phyloP scores from a whole-genome alignment of 345 rosid genomes.

The Gossypium thurberi region DNA sequence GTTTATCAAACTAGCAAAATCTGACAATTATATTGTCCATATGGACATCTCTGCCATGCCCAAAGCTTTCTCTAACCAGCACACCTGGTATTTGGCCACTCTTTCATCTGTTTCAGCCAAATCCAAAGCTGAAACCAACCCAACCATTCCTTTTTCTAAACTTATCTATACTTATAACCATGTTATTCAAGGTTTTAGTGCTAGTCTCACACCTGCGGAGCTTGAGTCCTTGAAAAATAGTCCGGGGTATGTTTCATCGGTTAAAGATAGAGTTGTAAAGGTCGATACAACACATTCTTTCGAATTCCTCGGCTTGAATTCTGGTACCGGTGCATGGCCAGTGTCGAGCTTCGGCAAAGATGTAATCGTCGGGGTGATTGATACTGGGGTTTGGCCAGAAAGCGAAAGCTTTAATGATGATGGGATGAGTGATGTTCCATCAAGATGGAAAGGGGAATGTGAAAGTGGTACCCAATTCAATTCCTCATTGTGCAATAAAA shows the following conservation, averaged over 20 bases:
- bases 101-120: background rate
- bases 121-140: background rate
- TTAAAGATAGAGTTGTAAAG: background rate
- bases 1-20: background rate
- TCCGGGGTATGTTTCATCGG: background rate
- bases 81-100: background rate
- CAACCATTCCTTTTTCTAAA: background rate
- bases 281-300: background rate
- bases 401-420: conserved; percentile 1
- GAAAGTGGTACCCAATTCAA: conserved; percentile 1
- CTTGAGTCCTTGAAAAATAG: background rate
- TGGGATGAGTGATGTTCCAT: conserved; percentile 1
- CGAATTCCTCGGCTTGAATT: background rate
- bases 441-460: background rate
- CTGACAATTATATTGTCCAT: background rate
- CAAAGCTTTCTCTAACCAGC: background rate
- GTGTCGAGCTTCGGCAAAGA: background rate
- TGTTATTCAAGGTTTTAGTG: background rate
- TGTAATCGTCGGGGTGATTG: background rate
- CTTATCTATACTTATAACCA: background rate
- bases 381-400: conserved; percentile 1
- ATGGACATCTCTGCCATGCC: background rate
- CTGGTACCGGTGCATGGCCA: background rate
- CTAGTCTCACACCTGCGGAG: background rate
- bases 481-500: background rate